Conservation (phyloP, 108 stramenopile species). For the Pseudonitzschia pungens region DNA sequence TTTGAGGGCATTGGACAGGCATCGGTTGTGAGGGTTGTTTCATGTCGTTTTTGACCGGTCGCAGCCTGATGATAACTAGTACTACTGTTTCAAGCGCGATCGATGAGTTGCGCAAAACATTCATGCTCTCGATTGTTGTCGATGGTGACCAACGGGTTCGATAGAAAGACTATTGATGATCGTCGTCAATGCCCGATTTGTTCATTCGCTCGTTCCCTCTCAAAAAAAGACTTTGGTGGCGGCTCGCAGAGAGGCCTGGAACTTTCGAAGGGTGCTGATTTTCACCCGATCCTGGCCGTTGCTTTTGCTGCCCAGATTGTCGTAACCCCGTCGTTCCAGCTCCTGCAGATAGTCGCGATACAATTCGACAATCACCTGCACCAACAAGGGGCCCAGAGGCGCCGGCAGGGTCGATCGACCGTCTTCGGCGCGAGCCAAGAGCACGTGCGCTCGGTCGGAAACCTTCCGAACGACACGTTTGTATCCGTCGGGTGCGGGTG, state of each 20-base stretch:
- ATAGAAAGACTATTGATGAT: not conserved
- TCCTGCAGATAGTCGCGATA: slow-evolving; percentile 32
- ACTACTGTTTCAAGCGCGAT: too few species aligned
- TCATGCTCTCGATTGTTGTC: too few species aligned
- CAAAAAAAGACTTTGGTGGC: not conserved
- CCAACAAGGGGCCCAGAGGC: slow-evolving; percentile 23
- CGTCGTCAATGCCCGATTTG: not conserved
- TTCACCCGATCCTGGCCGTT: slow-evolving; percentile 5
- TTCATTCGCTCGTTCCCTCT: not conserved
- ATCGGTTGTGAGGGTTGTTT: too few species aligned
- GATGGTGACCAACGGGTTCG: too few species aligned
- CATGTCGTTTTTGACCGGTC: too few species aligned
- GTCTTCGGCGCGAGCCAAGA: slow-evolving; percentile 17
- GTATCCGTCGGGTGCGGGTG: slow-evolving; percentile 22
- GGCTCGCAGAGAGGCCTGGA: slow-evolving; percentile 7
- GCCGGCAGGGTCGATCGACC: slow-evolving; percentile 25
- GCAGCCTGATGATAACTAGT: too few species aligned
- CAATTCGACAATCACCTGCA: slow-evolving; percentile 35
- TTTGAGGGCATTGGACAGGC: too few species aligned
- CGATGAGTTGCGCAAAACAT: too few species aligned
- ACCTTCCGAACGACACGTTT: slow-evolving; percentile 17
- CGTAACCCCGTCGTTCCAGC: slow-evolving; percentile 9
- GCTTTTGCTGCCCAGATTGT: not conserved
- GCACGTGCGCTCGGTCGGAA: slow-evolving; percentile 16
- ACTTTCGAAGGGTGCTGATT: slow-evolving; percentile 2